A percentile compares a stretch with the other conserved stretches of the same genome.
These are phyloP conservation scores for Ogataea nitratoaversa DNA, from an alignment of 805 yeast species.

Conservation along the genomic window DNA sequence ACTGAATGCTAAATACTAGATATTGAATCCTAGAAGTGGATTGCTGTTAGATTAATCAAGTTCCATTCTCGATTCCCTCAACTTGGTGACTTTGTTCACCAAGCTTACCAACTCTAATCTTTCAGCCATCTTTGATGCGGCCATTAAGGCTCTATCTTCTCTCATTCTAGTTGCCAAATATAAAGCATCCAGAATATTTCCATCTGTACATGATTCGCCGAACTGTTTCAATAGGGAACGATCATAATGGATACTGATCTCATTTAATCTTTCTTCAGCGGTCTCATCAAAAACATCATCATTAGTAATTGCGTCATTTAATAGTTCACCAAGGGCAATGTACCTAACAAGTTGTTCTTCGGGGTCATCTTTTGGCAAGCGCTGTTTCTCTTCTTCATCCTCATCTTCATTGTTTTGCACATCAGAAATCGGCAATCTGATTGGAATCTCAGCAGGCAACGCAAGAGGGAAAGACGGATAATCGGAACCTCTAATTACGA, in stretches of 20 bases:
- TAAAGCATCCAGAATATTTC: slow-evolving; percentile 60
- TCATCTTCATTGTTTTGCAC: slow-evolving; percentile 48
- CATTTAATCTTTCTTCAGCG: slow-evolving; percentile 44
- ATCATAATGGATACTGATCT: slow-evolving; percentile 60
- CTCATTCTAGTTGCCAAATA: slow-evolving; percentile 65
- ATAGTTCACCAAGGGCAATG: slow-evolving; percentile 54
- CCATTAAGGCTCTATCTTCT: slow-evolving; percentile 74
- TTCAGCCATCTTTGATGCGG: slow-evolving; percentile 82
- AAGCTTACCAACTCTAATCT: slow-evolving; percentile 53
- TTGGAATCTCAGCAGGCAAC: slow-evolving; percentile 71
- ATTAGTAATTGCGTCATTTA: slow-evolving; percentile 50
- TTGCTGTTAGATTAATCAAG: slow-evolving; percentile 21
- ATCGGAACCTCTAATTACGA: slow-evolving; percentile 64
- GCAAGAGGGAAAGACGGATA: slow-evolving; percentile 86
- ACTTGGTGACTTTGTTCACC: slow-evolving; percentile 49
- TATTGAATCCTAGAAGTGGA: too few species aligned
- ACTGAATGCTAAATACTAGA: too few species aligned
- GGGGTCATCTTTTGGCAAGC: slow-evolving; percentile 33
- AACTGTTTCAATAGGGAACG: slow-evolving; percentile 73
- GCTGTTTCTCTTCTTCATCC: slow-evolving; percentile 24
- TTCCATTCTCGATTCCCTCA: slow-evolving; percentile 48
- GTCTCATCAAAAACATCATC: slow-evolving; percentile 34
- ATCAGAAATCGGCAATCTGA: slow-evolving; percentile 57
- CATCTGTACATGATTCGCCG: slow-evolving; percentile 67
- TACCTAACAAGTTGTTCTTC: slow-evolving; percentile 66